Evolutionary conservation across 257 asterid genomes (phyloP), one percentile per base, ranked within the genome.

Genomic region (Euphrasia confusa): DNA sequence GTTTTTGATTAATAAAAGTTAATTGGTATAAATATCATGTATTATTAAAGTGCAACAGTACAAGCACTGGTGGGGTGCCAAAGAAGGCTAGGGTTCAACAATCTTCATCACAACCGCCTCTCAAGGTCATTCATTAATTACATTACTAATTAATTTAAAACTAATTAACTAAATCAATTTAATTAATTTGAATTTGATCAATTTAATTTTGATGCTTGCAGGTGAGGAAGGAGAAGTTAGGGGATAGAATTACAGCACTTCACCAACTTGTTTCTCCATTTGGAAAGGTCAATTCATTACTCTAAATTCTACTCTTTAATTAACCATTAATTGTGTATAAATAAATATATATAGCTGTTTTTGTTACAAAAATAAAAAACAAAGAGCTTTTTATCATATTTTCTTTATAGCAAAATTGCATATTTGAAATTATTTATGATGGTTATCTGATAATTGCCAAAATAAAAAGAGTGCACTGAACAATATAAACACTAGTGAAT

Each of bases 201-300:
- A 21, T 21, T 60, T 30, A n/a, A 21, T 10, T 42, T 52, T 40
- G 60, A n/a, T 54, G 59, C 11, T 21, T 72, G 67, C 93, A 87
- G 97, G 96, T 87, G 58, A 85, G 96, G 62, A 90, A 88, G 81
- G 96, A 86, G 89, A 92, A 92, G 75, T 75, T 92, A 27, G 94
- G 96, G 62, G 98, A 86, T 77, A 83, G 97, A 82, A 83, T 92
- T 68, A 86, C 96, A 55, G 83, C 95, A 12, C 98, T 92, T 65
- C 98, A 92, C 78, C 98, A 89, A 74, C 78, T 92, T 35, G 98
- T 89, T 81, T 92, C 98, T 67, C 98, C 98, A 75, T 92, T 92
- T 71, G 97, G 97, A 78, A 92, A 92, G 98, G 98, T 88, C 80
- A 71, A 32, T 58, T 58, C 42, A 54, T 10, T 27, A 61, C 24